Conservation (phyloP, 225 moss, liverwort and hornwort species). For the Marchantia paleacea region DNA sequence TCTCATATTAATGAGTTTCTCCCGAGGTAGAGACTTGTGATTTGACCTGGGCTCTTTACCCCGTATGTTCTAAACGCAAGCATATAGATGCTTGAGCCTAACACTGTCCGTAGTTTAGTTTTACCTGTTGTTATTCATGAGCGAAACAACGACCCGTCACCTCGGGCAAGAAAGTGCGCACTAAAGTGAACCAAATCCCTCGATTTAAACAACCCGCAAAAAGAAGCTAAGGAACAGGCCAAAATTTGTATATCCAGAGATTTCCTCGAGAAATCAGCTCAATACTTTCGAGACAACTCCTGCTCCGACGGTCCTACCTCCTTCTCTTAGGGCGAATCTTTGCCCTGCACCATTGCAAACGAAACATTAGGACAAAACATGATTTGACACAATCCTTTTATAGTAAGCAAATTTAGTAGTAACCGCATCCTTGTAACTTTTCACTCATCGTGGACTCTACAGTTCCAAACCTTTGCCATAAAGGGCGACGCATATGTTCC, state of each 20-base stretch:
- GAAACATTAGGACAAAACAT: neutral
- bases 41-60: neutral
- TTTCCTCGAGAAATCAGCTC: slow-evolving; percentile 14
- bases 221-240: slow-evolving; percentile 3
- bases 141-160: neutral
- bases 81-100: neutral
- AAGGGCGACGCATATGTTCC: neutral
- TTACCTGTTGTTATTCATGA: neutral
- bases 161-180: neutral
- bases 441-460: too few species aligned
- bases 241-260: slow-evolving; percentile 7
- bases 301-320: slow-evolving; percentile 91
- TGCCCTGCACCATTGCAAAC: slow-evolving; percentile 42
- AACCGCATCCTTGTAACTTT: too few species aligned
- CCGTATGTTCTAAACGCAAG: neutral
- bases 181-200: neutral
- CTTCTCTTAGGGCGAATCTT: slow-evolving; percentile 93
- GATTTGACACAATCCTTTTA: neutral
- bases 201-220: neutral
- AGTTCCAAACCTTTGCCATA: too few species aligned
- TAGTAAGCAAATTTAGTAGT: neutral
- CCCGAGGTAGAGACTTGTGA: neutral
- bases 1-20: neutral
- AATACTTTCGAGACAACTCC: slow-evolving; percentile 93
- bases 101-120: neutral